These are phyloP conservation scores for Fraxinus americana DNA, from an alignment of 257 asterid species.

Conservation along the genomic window DNA sequence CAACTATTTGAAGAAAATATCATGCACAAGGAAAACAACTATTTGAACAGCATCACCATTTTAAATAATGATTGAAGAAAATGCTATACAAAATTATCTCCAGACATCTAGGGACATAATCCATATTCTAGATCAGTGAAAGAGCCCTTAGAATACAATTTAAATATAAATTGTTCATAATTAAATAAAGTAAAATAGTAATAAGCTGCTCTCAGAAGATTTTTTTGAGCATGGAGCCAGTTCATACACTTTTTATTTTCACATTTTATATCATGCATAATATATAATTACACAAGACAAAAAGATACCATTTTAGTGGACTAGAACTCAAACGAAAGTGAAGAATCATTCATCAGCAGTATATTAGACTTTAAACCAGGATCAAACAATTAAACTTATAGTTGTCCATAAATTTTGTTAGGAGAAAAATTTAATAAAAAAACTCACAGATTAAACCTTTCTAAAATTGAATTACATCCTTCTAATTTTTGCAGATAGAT, in stretches of 20 bases:
- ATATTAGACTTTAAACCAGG: not conserved
- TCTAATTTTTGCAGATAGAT: not conserved
- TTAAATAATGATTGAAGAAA: not conserved
- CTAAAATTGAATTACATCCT: not conserved
- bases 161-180: not conserved
- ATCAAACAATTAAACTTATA: not conserved
- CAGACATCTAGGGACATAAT: not conserved
- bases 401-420: not conserved
- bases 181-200: not conserved
- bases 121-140: not conserved
- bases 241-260: not conserved
- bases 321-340: not conserved
- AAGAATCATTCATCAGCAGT: not conserved
- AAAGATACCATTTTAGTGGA: not conserved
- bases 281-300: too few relatives aligned
- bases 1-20: not conserved
- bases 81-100: not conserved
- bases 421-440: not conserved
- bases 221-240: not conserved
- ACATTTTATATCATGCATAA: not conserved
- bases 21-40: not conserved
- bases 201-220: not conserved
- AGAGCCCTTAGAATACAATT: not conserved
- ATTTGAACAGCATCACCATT: not conserved
- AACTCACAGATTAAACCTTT: not conserved